Base-by-base conservation (phyloP, 345 rosid species). In the Excoecaria agallocha region DNA sequence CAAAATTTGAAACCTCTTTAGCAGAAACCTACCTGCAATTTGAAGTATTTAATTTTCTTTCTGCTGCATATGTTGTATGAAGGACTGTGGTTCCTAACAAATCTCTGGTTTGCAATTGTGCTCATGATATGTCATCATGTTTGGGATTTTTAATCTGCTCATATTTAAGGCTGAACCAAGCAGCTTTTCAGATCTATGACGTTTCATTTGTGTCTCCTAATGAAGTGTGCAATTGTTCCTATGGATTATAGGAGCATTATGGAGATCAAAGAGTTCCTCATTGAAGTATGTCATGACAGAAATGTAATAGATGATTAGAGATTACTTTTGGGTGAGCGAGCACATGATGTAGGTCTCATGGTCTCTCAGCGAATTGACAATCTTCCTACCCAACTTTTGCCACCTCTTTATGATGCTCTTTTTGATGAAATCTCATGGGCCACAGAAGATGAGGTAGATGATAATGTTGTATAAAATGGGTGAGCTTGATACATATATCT, bases 351-450 rank as follows among this genome's bases (percentile, higher is more conserved):
- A 51, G 97, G 91, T 80, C 85, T 95, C 30, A 81, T 95, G 84
- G 94, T 95, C 71, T 95, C 98, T 66, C 98, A 89, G 77, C 89
- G 87, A 30, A 93, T 93, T 78, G 83, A 82, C 76, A 95, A 93
- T 83, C 89, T 95, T 68, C 98, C 98, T 76, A 92, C 91, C 50
- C 92, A 95, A 80, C 96, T 95, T 81, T 81, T 93, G 83, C 93
- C 97, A 37, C 96, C 91, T 17, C 83, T 93, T 50, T 93, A 95
- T 58, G 92, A 87, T 84, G 89, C 86, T 5, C 86, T 93, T 51
- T 93, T 93, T 66, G 94, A 93, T 76, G 99, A 93, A 86, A 59
- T 93, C 41, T 82, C 83, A 8, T 90, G 99, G 98, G 98, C 99
- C 37, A 87, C 82, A 0, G 94, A 95, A 89, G 99, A 93, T 78